Conservation (phyloP, 2,329 filamentous ascomycete species). For the Sclerotinia sclerotiorum region DNA sequence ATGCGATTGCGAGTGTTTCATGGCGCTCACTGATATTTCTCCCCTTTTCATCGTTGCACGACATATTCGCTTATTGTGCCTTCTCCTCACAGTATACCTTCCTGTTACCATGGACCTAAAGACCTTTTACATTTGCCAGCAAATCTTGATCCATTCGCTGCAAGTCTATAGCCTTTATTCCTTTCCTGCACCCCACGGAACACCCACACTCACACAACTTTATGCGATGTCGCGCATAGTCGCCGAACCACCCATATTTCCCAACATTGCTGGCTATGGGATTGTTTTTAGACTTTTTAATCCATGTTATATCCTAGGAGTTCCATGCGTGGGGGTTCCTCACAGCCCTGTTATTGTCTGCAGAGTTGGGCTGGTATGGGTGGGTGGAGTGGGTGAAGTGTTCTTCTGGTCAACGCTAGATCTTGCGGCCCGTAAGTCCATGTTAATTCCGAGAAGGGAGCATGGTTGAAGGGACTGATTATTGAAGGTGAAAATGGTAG, state of each 20-base stretch:
- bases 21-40: not conserved
- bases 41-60: constrained; percentile 12
- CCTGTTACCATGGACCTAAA: not conserved
- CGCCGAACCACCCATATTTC: not conserved
- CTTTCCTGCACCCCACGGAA: not conserved
- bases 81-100: not conserved
- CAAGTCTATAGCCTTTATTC: not conserved
- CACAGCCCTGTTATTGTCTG: not conserved
- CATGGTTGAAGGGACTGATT: not conserved
- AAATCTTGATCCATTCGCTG: not conserved
- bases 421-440: not conserved
- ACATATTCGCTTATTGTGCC: not conserved
- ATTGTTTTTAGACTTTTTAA: not conserved
- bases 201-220: not conserved
- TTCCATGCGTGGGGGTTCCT: not conserved
- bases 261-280: not conserved
- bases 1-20: not conserved
- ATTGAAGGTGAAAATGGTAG: not conserved
- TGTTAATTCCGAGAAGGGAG: too few species aligned
- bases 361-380: not conserved
- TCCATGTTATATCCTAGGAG: not conserved
- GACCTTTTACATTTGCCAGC: not conserved
- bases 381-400: not conserved
- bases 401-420: not conserved
- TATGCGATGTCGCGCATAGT: not conserved